phyloP scores from a whole-genome alignment of 1,284 basidiomycete genomes.

The Porodaedalea pini region DNA sequence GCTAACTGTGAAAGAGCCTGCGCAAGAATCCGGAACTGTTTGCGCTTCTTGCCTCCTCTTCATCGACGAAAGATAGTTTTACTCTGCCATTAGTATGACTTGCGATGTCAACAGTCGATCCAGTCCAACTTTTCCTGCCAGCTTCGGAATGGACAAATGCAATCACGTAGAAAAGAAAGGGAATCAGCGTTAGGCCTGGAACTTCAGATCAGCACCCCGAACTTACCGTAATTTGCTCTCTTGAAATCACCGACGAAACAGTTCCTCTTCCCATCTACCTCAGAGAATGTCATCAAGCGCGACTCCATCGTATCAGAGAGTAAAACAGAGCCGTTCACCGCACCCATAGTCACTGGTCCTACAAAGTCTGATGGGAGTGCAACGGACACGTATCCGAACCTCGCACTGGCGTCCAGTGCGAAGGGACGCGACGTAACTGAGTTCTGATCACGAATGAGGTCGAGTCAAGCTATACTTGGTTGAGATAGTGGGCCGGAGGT shows the following conservation, averaged over 20 bases:
- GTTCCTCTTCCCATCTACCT: conserved; percentile 1
- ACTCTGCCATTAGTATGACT: conserved; percentile 6
- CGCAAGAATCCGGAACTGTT: background rate
- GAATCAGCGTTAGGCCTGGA: too few relatives aligned
- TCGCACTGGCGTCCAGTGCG: background rate
- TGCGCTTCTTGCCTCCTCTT: background rate
- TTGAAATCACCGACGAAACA: conserved; percentile 17
- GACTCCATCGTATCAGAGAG: conserved; percentile 9
- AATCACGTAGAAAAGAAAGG: background rate
- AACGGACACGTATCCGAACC: background rate
- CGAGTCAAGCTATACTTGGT: too few relatives aligned
- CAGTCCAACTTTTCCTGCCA: conserved; percentile 8
- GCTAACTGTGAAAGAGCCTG: background rate
- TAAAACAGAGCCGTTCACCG: conserved; percentile 2
- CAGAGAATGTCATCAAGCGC: conserved; percentile 11
- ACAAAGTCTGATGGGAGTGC: background rate
- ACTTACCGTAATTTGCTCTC: background rate
- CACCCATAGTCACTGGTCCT: conserved; percentile 7
- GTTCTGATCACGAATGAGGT: too few relatives aligned
- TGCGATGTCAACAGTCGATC: conserved; percentile 10
- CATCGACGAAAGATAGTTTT: conserved; percentile 10
- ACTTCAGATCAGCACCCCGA: background rate
- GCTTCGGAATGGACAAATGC: background rate
- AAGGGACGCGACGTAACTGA: background rate
- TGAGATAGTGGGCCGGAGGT: background rate